Percentiles rank a stretch among this genome's conserved stretches.
Evolutionary conservation across 2,329 filamentous ascomycete species (phyloP).

Genomic region (Botrytis elliptica): DNA sequence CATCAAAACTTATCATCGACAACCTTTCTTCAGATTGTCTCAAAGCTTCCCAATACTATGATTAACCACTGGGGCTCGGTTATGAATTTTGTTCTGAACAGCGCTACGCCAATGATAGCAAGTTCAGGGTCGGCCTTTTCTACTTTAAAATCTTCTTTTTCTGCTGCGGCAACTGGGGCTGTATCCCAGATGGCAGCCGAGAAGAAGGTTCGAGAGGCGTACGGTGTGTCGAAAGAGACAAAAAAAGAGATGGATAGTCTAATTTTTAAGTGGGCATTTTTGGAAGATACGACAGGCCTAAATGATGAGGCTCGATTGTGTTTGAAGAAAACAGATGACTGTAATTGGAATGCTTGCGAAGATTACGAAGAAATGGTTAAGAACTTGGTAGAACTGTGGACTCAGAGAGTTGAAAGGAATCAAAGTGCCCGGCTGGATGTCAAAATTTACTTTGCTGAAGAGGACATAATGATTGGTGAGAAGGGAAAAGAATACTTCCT

Average conservation of each 20-base stretch:
- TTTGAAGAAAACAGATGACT: slow-evolving; percentile 30
- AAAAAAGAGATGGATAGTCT: slow-evolving; percentile 25
- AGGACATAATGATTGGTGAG: slow-evolving; percentile 45
- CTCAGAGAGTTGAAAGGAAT: slow-evolving; percentile 19
- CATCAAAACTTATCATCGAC: slow-evolving; percentile 36
- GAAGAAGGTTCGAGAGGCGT: slow-evolving; percentile 24
- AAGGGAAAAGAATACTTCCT: slow-evolving; percentile 46
- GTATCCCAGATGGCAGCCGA: slow-evolving; percentile 20
- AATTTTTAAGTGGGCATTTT: slow-evolving; percentile 28
- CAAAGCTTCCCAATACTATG: slow-evolving; percentile 31
- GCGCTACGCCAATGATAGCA: slow-evolving; percentile 34
- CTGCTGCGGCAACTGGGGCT: neutral
- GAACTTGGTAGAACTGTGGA: slow-evolving; percentile 27
- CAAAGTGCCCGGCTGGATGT: slow-evolving; percentile 28
- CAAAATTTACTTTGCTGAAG: slow-evolving; percentile 38
- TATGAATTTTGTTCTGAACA: slow-evolving; percentile 38
- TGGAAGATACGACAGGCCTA: slow-evolving; percentile 32
- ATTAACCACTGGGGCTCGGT: slow-evolving; percentile 39
- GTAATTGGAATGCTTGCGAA: slow-evolving; percentile 28
- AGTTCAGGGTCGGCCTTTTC: slow-evolving; percentile 24
- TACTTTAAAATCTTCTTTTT: slow-evolving; percentile 22
- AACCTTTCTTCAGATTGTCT: slow-evolving; percentile 23
- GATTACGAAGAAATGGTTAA: slow-evolving; percentile 28
- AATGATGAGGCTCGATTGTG: slow-evolving; percentile 37
- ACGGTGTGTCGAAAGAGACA: slow-evolving; percentile 26